phyloP scores from a whole-genome alignment of 2,329 filamentous ascomycete genomes.

The Blastomyces silverae region DNA sequence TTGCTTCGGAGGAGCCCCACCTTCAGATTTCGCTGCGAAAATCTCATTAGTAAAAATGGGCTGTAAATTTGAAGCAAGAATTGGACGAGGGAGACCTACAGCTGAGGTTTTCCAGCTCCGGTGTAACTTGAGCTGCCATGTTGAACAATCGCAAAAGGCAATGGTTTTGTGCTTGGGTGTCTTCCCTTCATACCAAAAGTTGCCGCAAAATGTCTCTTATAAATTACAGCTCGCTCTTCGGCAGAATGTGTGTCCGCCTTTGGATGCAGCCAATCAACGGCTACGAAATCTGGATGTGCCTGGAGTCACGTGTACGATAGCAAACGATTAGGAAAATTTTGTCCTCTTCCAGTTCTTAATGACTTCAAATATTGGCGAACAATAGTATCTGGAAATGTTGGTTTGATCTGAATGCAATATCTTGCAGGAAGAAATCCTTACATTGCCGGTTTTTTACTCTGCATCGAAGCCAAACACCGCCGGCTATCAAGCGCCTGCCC shows the following conservation, averaged over 20 bases:
- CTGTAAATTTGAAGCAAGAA: neutral
- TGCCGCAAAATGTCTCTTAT: neutral
- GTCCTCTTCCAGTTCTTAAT: neutral
- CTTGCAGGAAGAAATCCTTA: neutral
- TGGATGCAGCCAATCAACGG: neutral
- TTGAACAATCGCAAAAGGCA: constrained; percentile 20
- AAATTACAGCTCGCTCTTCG: too few species aligned
- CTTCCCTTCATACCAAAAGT: neutral
- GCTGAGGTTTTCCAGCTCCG: constrained; percentile 39
- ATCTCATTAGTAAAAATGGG: constrained; percentile 11
- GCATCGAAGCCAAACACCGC: neutral
- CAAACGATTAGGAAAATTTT: neutral
- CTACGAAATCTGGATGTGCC: neutral
- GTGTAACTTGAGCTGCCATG: constrained; percentile 40
- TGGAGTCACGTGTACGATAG: neutral
- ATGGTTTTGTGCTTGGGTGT: neutral
- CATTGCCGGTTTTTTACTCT: neutral
- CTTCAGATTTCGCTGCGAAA: constrained; percentile 36
- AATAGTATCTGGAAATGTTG: neutral
- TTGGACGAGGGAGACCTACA: constrained; percentile 27
- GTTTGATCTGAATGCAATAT: neutral
- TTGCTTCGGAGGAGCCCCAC: constrained; percentile 29
- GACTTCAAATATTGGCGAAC: neutral
- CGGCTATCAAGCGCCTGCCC: too few species aligned
- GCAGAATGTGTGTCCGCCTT: constrained; percentile 6